phyloP scores from a whole-genome alignment of 441 rosid species.

The Syzygium malaccense region DNA sequence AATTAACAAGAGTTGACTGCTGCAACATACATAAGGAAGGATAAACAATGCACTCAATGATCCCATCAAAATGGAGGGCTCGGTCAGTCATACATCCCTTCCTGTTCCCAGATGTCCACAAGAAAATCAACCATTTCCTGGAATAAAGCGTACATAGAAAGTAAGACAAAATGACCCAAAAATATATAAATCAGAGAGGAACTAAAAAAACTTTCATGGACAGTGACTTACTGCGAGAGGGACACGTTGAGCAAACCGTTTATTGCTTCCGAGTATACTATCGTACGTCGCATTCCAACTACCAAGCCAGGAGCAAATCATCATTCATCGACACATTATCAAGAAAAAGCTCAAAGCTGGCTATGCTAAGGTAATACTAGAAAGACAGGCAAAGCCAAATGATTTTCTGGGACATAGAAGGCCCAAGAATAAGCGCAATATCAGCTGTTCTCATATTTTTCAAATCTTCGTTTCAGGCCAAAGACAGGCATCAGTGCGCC shows the following conservation, averaged over 20 bases:
- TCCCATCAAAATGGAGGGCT: background rate
- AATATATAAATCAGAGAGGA: background rate
- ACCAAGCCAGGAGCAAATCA: slow-evolving; percentile 43
- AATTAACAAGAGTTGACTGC: background rate
- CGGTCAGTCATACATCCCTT: slow-evolving; percentile 73
- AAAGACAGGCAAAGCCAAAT: background rate
- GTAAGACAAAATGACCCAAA: background rate
- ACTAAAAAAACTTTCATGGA: background rate
- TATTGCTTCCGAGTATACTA: slow-evolving; percentile 59
- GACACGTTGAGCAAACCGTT: slow-evolving; percentile 49
- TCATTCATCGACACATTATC: slow-evolving; percentile 19
- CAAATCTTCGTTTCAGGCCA: background rate
- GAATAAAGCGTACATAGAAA: background rate
- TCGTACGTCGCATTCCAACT: slow-evolving; percentile 62
- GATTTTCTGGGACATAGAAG: background rate
- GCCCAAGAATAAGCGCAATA: background rate
- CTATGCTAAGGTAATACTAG: background rate
- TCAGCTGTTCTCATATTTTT: background rate
- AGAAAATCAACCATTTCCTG: slow-evolving; percentile 97
- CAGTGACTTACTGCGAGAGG: slow-evolving; percentile 49
- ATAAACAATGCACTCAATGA: background rate
- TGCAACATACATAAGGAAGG: background rate
- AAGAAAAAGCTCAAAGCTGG: slow-evolving; percentile 2
- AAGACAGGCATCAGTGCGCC: background rate
- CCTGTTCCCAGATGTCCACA: slow-evolving; percentile 88